Percentiles rank a stretch among this genome's conserved stretches.
Evolutionary conservation across 331 rosid species (phyloP).

Genomic region (Quercus phellos): DNA sequence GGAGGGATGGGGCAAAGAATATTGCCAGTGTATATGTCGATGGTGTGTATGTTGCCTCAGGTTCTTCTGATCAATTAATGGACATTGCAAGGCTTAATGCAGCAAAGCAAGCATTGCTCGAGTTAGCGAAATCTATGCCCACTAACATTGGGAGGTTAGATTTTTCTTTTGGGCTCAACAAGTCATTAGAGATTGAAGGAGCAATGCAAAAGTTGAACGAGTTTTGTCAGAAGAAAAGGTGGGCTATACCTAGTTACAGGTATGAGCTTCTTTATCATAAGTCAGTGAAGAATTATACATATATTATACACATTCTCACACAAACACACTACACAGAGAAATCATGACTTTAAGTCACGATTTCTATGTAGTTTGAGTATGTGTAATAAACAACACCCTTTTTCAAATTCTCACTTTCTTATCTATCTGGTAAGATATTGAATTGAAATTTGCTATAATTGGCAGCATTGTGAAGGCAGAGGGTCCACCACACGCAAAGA

Average conservation of each 20-base stretch:
- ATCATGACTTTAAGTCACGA: no score
- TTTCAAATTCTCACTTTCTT: background rate
- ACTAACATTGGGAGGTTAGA: no score
- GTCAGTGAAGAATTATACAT: background rate
- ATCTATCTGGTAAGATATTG: background rate
- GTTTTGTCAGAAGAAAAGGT: constrained; percentile 45
- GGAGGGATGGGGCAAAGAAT: constrained; percentile 26
- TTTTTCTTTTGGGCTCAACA: no score
- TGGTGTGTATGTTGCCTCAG: no score
- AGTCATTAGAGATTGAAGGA: constrained; percentile 31
- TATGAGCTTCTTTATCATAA: constrained; percentile 22
- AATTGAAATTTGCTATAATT: constrained; percentile 7
- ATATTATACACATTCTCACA: no score
- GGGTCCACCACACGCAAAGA: constrained; percentile 56
- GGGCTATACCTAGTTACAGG: constrained; percentile 60
- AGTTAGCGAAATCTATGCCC: no score
- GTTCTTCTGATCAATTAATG: no score
- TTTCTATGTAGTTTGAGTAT: no score
- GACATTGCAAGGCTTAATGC: no score
- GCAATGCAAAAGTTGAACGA: constrained; percentile 56
- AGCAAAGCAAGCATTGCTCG: no score
- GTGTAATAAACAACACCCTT: background rate
- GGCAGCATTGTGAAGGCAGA: constrained; percentile 45
- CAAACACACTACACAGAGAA: no score
- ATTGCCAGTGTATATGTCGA: constrained; percentile 32